Base-by-base conservation (phyloP, 192 early-diverging fungal species). In the Dimargaris xerosporica region DNA sequence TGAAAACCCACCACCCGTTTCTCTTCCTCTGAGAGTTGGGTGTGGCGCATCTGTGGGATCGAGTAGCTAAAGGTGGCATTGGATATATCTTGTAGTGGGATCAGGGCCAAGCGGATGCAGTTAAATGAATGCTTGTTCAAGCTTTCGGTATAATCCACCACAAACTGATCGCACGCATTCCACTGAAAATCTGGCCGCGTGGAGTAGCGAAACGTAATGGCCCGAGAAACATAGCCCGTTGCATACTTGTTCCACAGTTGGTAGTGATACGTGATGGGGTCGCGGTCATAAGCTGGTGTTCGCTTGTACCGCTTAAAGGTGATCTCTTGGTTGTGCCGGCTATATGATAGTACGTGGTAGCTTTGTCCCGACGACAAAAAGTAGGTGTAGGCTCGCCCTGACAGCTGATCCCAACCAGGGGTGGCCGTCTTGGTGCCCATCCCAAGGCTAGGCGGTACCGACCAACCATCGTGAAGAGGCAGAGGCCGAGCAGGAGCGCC, bases 91-190 rank as follows among this genome's bases (percentile, higher is more conserved):
- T 92, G 89, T 23, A 81, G 59, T 2, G 96, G 96, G 46, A 97
- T 87, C 28, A 98, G 69, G 29, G 96, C 75, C 68, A 95, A 97
- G 3, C 96, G 78, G 0, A 91, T 81, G 11, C 94, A 75, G 89
- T 90, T 94, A 71, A 87, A 98, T 62, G 83, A 76, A 13, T 91
- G 74, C 61, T 91, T 88, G 0, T 79, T 89, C 52, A 92, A 73
- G 26, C 85, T 84, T 29, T 89, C 82, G 65, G 87, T 83, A 62
- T 90, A 86, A 41, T 93, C 94, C 21, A 88, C 77, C n/a, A 96
- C 85, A 29, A 94, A 72, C 58, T 87, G 85, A 70, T 98, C 96
- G 29, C 96, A 74, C 46, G 85, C 89, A 65, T 96, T 98, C 96
- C 96, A 98, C 41, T 88, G 85, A 69, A 94, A 92, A 46, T 83